Evolutionary conservation across 352 stramenopile species (phyloP), one percentile per base, ranked within the genome.

Genomic region (Phytopythium mirpurense): DNA sequence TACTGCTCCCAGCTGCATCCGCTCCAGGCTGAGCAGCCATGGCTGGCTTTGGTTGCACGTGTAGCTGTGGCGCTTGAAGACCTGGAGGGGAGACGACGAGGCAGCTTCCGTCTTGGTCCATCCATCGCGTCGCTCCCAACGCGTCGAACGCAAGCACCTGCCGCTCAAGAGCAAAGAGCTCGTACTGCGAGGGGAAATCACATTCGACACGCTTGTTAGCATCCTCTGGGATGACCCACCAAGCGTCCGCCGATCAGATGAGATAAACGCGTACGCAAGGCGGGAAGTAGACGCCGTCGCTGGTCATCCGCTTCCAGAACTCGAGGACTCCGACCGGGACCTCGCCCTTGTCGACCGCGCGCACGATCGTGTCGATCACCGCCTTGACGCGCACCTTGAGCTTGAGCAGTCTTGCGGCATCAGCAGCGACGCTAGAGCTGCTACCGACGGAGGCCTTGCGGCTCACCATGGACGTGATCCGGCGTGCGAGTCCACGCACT

Each of bases 281-380:
- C 9, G 80, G 78, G 41, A 90, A 84, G 46, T 88, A 90, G 19
- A 86, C 62, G 2, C 80, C 80, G 40, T 89, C 72, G 0, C 57
- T 67, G 3, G 74, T 75, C 34, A 90, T 51, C 4, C 70, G 62
- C 47, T 57, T 71, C 65, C 68, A 84, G 45, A 90, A 88, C 10
- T 78, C 75, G 5, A 78, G 56, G 10, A 90, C 81, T 1, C 75
- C 72, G 4, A 56, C 54, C 0, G 79, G 79, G 5, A 86, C 54
- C n/a, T 83, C 68, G 16, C 60, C 56, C 47, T 68, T 79, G 5
- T 86, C 66, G 27, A 86, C 67, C 12, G 72, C 70, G 40, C 76
- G 77, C 31, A 61, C 37, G 26, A 90, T 50, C 18, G 63, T 56
- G 32, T 81, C 74, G 11, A 86, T 21, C 8, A 90, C 68, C 14